phyloP scores from a whole-genome alignment of 306 rosid genomes.

The Cercis canadensis region DNA sequence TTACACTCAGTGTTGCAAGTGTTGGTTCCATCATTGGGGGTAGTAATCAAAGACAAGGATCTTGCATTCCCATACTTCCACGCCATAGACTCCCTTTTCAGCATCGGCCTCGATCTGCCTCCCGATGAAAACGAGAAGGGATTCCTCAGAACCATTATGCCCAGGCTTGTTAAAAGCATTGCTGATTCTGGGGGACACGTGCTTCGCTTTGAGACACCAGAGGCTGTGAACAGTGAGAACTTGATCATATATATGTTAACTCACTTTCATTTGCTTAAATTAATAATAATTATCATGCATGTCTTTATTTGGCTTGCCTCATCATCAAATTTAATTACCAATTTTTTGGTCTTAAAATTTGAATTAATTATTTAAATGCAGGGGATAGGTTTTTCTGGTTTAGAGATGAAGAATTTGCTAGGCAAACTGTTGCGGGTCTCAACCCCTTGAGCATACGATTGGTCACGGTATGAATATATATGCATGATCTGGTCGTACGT shows the following conservation, averaged over 20 bases:
- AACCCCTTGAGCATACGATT: constrained; percentile 64
- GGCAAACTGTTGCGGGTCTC: constrained; percentile 87
- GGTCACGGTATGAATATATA: constrained; percentile 52
- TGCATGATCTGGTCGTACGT: too few species aligned
- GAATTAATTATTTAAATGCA: constrained; percentile 38
- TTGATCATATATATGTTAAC: too few species aligned
- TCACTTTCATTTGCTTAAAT: too few species aligned
- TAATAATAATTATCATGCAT: too few species aligned
- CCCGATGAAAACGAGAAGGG: constrained; percentile 34
- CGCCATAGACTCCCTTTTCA: constrained; percentile 60
- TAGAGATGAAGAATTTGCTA: constrained; percentile 72
- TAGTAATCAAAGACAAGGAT: constrained; percentile 38
- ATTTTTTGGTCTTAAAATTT: too few species aligned
- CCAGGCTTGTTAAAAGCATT: constrained; percentile 52
- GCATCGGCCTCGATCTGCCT: constrained; percentile 60
- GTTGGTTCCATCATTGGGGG: constrained; percentile 57
- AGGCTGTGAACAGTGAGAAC: constrained; percentile 55
- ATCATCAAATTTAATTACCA: too few species aligned
- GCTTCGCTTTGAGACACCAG: constrained; percentile 68
- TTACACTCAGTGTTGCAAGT: constrained; percentile 50
- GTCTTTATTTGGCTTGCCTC: too few species aligned
- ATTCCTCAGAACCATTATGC: constrained; percentile 47
- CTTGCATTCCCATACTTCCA: constrained; percentile 55
- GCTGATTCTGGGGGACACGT: constrained; percentile 19
- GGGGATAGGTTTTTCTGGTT: constrained; percentile 86